Percentiles rank a stretch among this genome's conserved stretches.
phyloP scores from a whole-genome alignment of 1,139 yeast genomes.

The Debaryomyces sp. region DNA sequence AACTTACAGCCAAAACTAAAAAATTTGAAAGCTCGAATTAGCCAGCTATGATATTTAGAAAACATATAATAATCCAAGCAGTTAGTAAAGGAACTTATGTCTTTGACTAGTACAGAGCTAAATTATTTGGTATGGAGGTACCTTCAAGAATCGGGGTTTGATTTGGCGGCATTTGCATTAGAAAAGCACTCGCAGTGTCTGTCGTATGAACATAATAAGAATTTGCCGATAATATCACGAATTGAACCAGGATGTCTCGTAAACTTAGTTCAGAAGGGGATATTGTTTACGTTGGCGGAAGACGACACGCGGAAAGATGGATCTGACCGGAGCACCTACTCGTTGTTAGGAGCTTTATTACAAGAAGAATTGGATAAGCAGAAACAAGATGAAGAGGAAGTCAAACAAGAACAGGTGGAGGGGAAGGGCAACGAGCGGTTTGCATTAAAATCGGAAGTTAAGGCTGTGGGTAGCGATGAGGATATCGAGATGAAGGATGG shows the following conservation, averaged over 20 bases:
- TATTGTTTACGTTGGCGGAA: conserved; percentile 57
- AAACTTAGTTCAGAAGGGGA: conserved; percentile 81
- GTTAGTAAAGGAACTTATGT: conserved; percentile 46
- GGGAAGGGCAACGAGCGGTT: conserved; percentile 12
- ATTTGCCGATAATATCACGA: conserved; percentile 51
- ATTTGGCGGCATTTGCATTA: conserved; percentile 78
- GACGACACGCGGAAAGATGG: conserved; percentile 21
- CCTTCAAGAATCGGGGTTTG: conserved; percentile 84
- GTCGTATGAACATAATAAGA: conserved; percentile 52
- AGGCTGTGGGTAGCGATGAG: conserved; percentile 2
- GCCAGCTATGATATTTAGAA: background rate
- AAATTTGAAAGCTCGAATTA: background rate
- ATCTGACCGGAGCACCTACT: conserved; percentile 20
- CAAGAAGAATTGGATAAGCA: conserved; percentile 21
- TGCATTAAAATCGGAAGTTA: conserved; percentile 20
- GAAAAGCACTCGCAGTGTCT: conserved; percentile 73
- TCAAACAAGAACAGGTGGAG: background rate
- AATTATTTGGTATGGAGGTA: conserved; percentile 94
- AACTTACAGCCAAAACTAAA: background rate
- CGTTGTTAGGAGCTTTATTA: conserved; percentile 36
- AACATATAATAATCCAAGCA: background rate
- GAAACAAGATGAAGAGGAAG: conserved; percentile 11
- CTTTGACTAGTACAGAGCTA: conserved; percentile 80
- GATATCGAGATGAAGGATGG: conserved; percentile 21
- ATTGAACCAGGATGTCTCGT: conserved; percentile 73